These are phyloP conservation scores for Podila epigama DNA, from an alignment of 192 early-diverging fungal genomes.

Conservation along the genomic window DNA sequence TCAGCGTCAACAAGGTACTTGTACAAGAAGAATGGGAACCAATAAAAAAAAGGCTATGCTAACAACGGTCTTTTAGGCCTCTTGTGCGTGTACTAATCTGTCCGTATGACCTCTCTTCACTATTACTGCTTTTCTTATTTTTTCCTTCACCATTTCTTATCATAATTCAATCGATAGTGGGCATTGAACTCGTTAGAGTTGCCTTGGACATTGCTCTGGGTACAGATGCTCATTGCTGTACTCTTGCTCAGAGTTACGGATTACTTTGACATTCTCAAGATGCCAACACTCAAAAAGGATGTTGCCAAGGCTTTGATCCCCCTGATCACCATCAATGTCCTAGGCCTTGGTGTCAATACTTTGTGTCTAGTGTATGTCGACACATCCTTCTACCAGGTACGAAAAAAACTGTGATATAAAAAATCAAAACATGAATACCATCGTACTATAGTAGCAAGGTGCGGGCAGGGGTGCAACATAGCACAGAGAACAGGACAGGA, in stretches of 20 bases:
- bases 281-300: constrained; percentile 48
- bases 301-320: constrained; percentile 47
- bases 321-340: constrained; percentile 61
- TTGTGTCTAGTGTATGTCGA: constrained; percentile 65
- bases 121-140: no score
- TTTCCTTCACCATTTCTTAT: background rate
- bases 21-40: no score
- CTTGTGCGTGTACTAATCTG: no score
- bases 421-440: no score
- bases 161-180: constrained; percentile 47
- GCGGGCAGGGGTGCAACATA: no score
- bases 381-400: constrained; percentile 66
- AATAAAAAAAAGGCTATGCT: no score
- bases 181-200: constrained; percentile 57
- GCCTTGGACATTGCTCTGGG: constrained; percentile 62
- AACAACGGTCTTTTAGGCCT: no score
- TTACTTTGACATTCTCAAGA: constrained; percentile 41
- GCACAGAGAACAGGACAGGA: background rate
- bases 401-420: no score
- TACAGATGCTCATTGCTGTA: constrained; percentile 61
- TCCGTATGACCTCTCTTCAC: no score
- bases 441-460: no score
- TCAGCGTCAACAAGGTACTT: constrained; percentile 54
- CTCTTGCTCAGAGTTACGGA: constrained; percentile 45
- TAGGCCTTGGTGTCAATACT: constrained; percentile 66